A percentile compares a stretch with the other conserved stretches of the same genome.
phyloP scores from a whole-genome alignment of 306 rosid genomes.

The Betula pendula region DNA sequence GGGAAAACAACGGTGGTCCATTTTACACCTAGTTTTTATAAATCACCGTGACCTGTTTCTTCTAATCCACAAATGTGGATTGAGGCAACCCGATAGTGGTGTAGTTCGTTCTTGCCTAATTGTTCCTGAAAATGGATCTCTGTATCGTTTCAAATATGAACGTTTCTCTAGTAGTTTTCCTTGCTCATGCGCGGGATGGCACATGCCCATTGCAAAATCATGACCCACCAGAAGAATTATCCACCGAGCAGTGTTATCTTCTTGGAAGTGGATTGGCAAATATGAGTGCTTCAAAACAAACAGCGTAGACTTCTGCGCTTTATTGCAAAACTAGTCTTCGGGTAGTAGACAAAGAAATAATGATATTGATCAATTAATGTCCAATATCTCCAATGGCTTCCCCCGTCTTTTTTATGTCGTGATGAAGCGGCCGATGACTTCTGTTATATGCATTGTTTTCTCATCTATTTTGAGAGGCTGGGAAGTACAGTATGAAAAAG shows the following conservation, averaged over 20 bases:
- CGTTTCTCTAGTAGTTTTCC: constrained; percentile 72
- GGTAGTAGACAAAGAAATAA: constrained; percentile 48
- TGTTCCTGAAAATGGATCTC: constrained; percentile 86
- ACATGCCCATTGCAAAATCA: constrained; percentile 90
- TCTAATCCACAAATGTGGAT: constrained; percentile 92
- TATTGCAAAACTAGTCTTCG: constrained; percentile 94
- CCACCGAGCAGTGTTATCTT: constrained; percentile 92
- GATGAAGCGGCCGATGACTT: too few relatives aligned
- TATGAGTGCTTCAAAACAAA: constrained; percentile 80
- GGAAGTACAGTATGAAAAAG: constrained; percentile 89
- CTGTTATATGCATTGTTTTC: too few relatives aligned
- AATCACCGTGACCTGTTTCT: constrained; percentile 60
- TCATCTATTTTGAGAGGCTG: constrained; percentile 55
- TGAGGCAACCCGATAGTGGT: constrained; percentile 85
- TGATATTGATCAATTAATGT: constrained; percentile 94
- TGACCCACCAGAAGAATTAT: constrained; percentile 56
- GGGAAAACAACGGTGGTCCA: too few relatives aligned
- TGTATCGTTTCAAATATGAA: constrained; percentile 77
- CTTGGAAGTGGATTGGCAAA: constrained; percentile 92
- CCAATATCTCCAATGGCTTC: too few relatives aligned
- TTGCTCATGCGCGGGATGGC: constrained; percentile 79
- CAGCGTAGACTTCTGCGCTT: constrained; percentile 93
- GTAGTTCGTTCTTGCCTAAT: constrained; percentile 91
- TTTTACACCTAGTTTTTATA: constrained; percentile 46
- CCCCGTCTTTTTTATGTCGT: too few relatives aligned